Evolutionary conservation across 2,329 filamentous ascomycete species (phyloP).

Genomic region (Chaetomium strumarium): DNA sequence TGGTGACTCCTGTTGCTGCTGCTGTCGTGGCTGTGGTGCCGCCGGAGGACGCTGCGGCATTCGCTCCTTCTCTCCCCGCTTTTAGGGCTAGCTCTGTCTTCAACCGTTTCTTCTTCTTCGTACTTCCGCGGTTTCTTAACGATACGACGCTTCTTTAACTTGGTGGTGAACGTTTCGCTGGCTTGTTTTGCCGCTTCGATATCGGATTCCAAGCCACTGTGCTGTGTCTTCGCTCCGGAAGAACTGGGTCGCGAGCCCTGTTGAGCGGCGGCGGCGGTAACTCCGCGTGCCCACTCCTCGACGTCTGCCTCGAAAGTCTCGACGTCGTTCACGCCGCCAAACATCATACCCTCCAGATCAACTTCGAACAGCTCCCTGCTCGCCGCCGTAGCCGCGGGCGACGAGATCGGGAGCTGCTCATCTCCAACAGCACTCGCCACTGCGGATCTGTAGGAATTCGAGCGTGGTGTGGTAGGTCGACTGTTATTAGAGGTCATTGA

Average conservation of each 20-base stretch:
- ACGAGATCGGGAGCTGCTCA: conserved; percentile 41
- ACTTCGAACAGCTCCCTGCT: conserved; percentile 43
- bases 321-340: conserved; percentile 29
- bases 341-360: conserved; percentile 36
- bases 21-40: conserved; percentile 19
- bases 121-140: conserved; percentile 29
- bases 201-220: conserved; percentile 30
- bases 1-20: conserved; percentile 23
- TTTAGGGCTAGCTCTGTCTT: conserved; percentile 19
- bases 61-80: conserved; percentile 16
- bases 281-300: conserved; percentile 26
- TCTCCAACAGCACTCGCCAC: conserved; percentile 25
- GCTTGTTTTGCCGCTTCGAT: conserved; percentile 32
- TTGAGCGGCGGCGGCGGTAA: conserved; percentile 18
- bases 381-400: conserved; percentile 50
- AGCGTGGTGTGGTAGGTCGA: conserved; percentile 22
- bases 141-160: conserved; percentile 42
- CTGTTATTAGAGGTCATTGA: conserved; percentile 31
- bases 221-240: conserved; percentile 25
- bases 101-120: conserved; percentile 30
- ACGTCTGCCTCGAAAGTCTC: conserved; percentile 27
- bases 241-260: conserved; percentile 8
- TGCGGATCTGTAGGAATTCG: conserved; percentile 15
- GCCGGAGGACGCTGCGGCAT: conserved; percentile 11
- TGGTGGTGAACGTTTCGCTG: conserved; percentile 39